Evolutionary conservation across 2,329 filamentous ascomycete species (phyloP).

Genomic region (Neonectria hederae): DNA sequence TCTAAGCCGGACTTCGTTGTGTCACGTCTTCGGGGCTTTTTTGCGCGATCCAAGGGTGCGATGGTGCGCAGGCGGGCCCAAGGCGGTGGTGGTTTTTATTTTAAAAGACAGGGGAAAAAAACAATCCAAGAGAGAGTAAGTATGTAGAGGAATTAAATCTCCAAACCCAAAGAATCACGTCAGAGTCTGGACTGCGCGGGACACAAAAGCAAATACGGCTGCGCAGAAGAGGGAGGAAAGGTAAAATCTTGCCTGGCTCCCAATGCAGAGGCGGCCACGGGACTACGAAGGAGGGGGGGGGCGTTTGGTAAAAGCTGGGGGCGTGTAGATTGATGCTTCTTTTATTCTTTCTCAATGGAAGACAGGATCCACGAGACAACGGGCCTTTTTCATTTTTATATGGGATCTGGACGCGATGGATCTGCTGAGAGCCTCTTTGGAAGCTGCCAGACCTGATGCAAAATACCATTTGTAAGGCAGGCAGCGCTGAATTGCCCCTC

Average conservation of each 20-base stretch:
- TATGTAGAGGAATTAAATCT: neutral
- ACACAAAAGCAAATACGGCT: neutral
- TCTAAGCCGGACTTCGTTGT: neutral
- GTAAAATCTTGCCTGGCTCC: slow-evolving; percentile 2
- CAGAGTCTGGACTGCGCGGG: slow-evolving; percentile 23
- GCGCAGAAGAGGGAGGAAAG: neutral
- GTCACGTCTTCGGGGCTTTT: slow-evolving; percentile 19
- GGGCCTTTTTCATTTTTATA: slow-evolving; percentile 9
- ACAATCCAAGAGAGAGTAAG: neutral
- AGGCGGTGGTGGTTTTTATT: neutral
- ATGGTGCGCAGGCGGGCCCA: slow-evolving; percentile 10
- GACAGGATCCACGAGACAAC: neutral
- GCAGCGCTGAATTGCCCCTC: neutral
- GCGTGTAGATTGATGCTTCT: slow-evolving; percentile 1
- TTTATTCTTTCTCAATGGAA: neutral
- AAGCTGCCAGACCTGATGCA: slow-evolving; percentile 1
- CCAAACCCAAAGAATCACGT: slow-evolving; percentile 29
- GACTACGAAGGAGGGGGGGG: slow-evolving; percentile 1
- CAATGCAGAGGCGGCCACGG: neutral
- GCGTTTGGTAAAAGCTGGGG: slow-evolving; percentile 7
- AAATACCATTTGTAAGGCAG: slow-evolving; percentile 2
- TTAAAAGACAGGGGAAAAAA: slow-evolving; percentile 2
- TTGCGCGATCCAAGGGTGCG: slow-evolving; percentile 37
- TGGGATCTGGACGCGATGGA: slow-evolving; percentile 1
- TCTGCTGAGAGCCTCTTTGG: neutral